Evolutionary conservation across 805 yeast genomes (phyloP).

Genomic region (Metschnikowia noctiluminum): DNA sequence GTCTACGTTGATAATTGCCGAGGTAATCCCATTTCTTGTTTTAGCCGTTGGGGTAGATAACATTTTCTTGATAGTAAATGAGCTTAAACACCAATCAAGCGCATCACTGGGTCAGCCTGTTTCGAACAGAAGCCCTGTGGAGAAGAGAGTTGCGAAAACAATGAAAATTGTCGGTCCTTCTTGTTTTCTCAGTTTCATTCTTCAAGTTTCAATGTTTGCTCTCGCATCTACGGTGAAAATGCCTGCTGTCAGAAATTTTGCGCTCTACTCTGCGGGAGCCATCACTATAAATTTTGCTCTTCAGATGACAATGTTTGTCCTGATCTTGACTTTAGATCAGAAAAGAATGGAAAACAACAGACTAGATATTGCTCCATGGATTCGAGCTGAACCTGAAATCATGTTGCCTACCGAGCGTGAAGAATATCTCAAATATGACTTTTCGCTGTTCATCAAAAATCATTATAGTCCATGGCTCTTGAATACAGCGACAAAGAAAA

Average conservation of each 20-base stretch:
- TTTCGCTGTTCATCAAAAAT: slow-evolving; percentile 38
- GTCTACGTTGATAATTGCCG: slow-evolving; percentile 90
- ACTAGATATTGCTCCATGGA: slow-evolving; percentile 61
- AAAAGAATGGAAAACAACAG: slow-evolving; percentile 54
- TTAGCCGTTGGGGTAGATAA: slow-evolving; percentile 97
- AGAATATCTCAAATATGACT: slow-evolving; percentile 14
- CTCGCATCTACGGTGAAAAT: slow-evolving; percentile 79
- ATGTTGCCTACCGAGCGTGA: neutral
- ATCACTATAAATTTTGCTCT: slow-evolving; percentile 69
- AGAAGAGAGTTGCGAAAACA: slow-evolving; percentile 59
- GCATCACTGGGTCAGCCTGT: slow-evolving; percentile 11
- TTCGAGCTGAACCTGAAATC: slow-evolving; percentile 23
- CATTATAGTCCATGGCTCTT: slow-evolving; percentile 62
- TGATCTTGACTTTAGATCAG: slow-evolving; percentile 68
- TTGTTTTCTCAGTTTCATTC: slow-evolving; percentile 68
- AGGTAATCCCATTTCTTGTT: slow-evolving; percentile 90
- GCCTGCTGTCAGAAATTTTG: slow-evolving; percentile 97
- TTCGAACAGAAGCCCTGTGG: slow-evolving; percentile 29
- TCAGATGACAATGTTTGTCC: slow-evolving; percentile 78
- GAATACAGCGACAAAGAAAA: slow-evolving; percentile 42
- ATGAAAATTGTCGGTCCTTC: slow-evolving; percentile 83
- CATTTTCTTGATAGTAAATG: slow-evolving; percentile 82
- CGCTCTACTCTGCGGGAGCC: slow-evolving; percentile 85
- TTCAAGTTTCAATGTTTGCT: slow-evolving; percentile 77
- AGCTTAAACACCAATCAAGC: slow-evolving; percentile 54